Evolutionary conservation across 2,329 filamentous ascomycete species (phyloP).

Genomic region (Sphaerulina vaccinii): DNA sequence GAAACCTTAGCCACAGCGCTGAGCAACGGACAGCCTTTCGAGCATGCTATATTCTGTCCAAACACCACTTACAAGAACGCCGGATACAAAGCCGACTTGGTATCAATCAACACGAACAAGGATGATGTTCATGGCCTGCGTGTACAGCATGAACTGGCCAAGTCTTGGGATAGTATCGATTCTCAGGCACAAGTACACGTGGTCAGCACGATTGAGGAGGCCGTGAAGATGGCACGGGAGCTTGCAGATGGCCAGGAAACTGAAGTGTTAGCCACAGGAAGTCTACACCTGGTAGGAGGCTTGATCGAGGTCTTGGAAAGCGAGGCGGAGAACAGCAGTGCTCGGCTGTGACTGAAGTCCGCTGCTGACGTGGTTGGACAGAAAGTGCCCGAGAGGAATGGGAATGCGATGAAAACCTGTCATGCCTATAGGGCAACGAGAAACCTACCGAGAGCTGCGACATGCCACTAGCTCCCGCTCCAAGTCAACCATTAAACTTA

Average conservation of each 20-base stretch:
- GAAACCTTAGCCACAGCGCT: slow-evolving; percentile 51
- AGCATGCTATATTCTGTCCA: slow-evolving; percentile 75
- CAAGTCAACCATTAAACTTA: too few species aligned
- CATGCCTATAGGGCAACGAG: too few species aligned
- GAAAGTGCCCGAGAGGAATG: too few species aligned
- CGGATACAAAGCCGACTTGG: slow-evolving; percentile 63
- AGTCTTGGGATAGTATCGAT: slow-evolving; percentile 59
- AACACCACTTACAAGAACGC: slow-evolving; percentile 66
- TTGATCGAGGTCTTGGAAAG: slow-evolving; percentile 69
- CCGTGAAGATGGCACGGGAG: slow-evolving; percentile 58
- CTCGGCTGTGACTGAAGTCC: background rate
- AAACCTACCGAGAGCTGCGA: too few species aligned
- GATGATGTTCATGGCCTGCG: slow-evolving; percentile 57
- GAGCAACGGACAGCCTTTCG: slow-evolving; percentile 55
- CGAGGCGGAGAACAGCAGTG: slow-evolving; percentile 26
- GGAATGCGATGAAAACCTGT: too few species aligned
- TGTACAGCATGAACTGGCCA: slow-evolving; percentile 67
- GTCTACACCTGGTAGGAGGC: slow-evolving; percentile 79
- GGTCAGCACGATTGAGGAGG: slow-evolving; percentile 66
- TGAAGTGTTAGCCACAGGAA: slow-evolving; percentile 75
- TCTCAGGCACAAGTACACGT: slow-evolving; percentile 56
- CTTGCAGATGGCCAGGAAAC: slow-evolving; percentile 45
- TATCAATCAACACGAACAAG: slow-evolving; percentile 61
- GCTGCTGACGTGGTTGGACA: too few species aligned
- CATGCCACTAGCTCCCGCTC: too few species aligned